A percentile compares a stretch with the other conserved stretches of the same genome.
phyloP scores from a whole-genome alignment of 768 basidiomycete genomes.

The Pisolithus orientalis region DNA sequence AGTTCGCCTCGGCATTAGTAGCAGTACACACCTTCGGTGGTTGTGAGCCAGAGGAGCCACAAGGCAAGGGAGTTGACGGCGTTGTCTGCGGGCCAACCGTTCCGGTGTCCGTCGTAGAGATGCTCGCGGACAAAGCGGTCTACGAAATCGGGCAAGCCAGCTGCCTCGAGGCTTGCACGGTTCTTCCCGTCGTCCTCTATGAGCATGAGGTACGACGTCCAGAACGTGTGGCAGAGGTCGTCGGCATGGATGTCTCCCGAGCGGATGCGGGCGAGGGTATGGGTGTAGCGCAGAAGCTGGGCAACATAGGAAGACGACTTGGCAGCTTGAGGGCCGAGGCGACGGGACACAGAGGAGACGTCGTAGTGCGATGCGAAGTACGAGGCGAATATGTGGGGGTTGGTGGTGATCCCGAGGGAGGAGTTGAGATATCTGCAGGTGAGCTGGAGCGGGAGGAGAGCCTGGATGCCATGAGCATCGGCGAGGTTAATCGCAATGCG shows the following conservation, averaged over 20 bases:
- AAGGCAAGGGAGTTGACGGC: slow-evolving; percentile 45
- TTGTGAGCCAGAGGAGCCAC: slow-evolving; percentile 62
- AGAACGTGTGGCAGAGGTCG: slow-evolving; percentile 31
- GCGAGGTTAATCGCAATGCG: slow-evolving; percentile 44
- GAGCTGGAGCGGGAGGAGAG: slow-evolving; percentile 43
- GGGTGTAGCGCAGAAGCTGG: slow-evolving; percentile 36
- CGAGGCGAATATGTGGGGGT: slow-evolving; percentile 40
- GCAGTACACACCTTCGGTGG: slow-evolving; percentile 38
- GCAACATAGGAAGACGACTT: slow-evolving; percentile 31
- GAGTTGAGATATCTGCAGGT: slow-evolving; percentile 36
- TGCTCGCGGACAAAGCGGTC: slow-evolving; percentile 39
- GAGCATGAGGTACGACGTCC: slow-evolving; percentile 48
- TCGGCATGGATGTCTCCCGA: slow-evolving; percentile 28
- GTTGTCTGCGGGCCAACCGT: slow-evolving; percentile 57
- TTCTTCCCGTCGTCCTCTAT: slow-evolving; percentile 68
- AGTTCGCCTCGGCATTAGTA: not conserved
- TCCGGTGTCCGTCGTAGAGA: slow-evolving; percentile 35
- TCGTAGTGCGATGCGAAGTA: slow-evolving; percentile 59
- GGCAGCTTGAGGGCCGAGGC: slow-evolving; percentile 37
- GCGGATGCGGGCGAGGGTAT: slow-evolving; percentile 26
- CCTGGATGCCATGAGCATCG: not conserved
- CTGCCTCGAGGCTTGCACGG: slow-evolving; percentile 46
- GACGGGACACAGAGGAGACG: slow-evolving; percentile 40
- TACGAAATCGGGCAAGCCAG: slow-evolving; percentile 42
- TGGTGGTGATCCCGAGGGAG: slow-evolving; percentile 22